Conservation (phyloP, 768 basidiomycete genomes). For the Trametes coccinea region DNA sequence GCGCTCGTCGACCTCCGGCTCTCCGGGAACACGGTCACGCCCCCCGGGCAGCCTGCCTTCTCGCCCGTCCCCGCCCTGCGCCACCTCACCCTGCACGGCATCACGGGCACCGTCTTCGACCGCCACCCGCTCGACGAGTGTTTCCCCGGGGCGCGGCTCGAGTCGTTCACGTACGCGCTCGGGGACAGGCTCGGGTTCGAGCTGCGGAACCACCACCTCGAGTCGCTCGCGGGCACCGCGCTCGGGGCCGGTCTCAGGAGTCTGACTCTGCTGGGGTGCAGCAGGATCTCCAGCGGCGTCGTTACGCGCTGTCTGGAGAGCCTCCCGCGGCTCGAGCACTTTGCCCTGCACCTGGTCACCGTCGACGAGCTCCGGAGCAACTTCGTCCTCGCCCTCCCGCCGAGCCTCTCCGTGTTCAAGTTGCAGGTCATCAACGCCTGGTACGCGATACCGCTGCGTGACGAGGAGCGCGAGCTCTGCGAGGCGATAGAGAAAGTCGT, state of each 20-base stretch:
- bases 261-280: conserved; percentile 40
- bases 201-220: conserved; percentile 37
- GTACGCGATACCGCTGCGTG: conserved; percentile 32
- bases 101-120: conserved; percentile 40
- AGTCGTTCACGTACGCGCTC: conserved; percentile 38
- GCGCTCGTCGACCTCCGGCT: conserved; percentile 35
- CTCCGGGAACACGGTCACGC: conserved; percentile 33
- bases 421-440: conserved; percentile 38
- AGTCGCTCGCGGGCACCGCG: conserved; percentile 29
- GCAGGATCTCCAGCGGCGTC: conserved; percentile 32
- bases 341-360: conserved; percentile 39
- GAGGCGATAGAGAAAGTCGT: conserved; percentile 31
- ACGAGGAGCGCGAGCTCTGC: conserved; percentile 36
- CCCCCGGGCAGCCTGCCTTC: neutral
- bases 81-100: conserved; percentile 34
- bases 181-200: conserved; percentile 39
- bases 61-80: conserved; percentile 27
- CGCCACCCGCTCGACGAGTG: conserved; percentile 28
- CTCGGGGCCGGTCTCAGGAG: conserved; percentile 29
- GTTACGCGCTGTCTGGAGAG: conserved; percentile 33
- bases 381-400: conserved; percentile 35
- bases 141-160: conserved; percentile 34
- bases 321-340: conserved; percentile 34
- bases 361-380: conserved; percentile 36
- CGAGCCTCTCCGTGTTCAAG: conserved; percentile 36